These are phyloP conservation scores for Purpureocillium lavendulum DNA, from an alignment of 2,329 filamentous ascomycete species.

Conservation along the genomic window DNA sequence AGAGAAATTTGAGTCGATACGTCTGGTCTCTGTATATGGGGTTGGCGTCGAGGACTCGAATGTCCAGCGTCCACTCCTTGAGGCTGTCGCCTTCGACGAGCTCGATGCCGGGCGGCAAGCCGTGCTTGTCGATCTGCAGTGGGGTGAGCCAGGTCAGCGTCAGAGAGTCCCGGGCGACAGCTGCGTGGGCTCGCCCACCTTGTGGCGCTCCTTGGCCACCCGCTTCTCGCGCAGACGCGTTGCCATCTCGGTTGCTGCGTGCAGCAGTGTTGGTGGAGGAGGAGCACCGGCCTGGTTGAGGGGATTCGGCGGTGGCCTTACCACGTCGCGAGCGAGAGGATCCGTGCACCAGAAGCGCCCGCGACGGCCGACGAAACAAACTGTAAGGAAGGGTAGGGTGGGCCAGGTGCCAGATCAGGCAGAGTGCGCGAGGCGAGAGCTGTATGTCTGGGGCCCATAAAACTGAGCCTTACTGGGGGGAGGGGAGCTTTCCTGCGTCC, in stretches of 20 bases:
- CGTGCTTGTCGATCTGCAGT: slow-evolving; percentile 42
- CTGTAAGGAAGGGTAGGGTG: no score
- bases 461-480: no score
- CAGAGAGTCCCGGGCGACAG: neutral
- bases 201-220: slow-evolving; percentile 20
- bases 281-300: no score
- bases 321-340: no score
- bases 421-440: no score
- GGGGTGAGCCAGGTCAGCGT: slow-evolving; percentile 10
- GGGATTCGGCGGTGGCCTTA: no score
- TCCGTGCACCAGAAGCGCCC: no score
- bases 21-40: slow-evolving; percentile 74
- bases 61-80: slow-evolving; percentile 82
- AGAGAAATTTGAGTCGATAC: slow-evolving; percentile 82
- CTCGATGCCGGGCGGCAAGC: slow-evolving; percentile 61
- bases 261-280: no score
- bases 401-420: no score
- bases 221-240: slow-evolving; percentile 16
- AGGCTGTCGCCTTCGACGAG: slow-evolving; percentile 72
- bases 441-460: no score
- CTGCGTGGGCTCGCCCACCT: slow-evolving; percentile 9
- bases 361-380: no score
- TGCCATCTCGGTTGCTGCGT: slow-evolving; percentile 11
- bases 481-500: no score
- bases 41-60: slow-evolving; percentile 81